phyloP scores from a whole-genome alignment of 2,329 filamentous ascomycete genomes.

The Lachnum nothofagi region DNA sequence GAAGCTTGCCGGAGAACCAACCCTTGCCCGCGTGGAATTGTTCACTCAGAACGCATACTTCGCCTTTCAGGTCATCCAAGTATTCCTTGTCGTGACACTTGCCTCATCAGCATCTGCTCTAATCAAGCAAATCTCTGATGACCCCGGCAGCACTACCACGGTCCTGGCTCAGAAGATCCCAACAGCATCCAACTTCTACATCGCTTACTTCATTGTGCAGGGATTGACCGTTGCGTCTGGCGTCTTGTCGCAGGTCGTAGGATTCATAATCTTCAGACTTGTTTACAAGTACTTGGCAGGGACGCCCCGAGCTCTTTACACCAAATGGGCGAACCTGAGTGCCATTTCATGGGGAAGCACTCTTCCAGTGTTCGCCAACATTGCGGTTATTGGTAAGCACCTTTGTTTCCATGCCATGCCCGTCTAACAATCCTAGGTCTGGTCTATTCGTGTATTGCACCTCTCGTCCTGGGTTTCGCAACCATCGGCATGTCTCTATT shows the following conservation, averaged over 20 bases:
- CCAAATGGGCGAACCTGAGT: slow-evolving; percentile 67
- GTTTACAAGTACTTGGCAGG: slow-evolving; percentile 69
- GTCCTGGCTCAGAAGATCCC: slow-evolving; percentile 73
- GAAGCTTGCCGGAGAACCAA: slow-evolving; percentile 74
- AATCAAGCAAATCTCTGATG: slow-evolving; percentile 53
- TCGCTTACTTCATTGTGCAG: slow-evolving; percentile 91
- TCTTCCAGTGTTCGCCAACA: slow-evolving; percentile 74
- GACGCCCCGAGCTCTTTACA: slow-evolving; percentile 76
- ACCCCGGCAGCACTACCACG: slow-evolving; percentile 57
- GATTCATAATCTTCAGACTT: slow-evolving; percentile 68
- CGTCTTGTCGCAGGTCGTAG: slow-evolving; percentile 67
- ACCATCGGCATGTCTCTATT: slow-evolving; percentile 73
- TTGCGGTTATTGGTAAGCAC: slow-evolving; percentile 68
- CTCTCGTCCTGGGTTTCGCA: slow-evolving; percentile 77
- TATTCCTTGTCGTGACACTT: slow-evolving; percentile 77
- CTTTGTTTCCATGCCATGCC: neutral
- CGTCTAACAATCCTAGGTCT: slow-evolving; percentile 51
- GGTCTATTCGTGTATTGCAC: slow-evolving; percentile 81
- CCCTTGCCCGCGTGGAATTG: slow-evolving; percentile 72
- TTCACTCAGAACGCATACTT: slow-evolving; percentile 70
- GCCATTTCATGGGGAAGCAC: slow-evolving; percentile 79
- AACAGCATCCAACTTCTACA: slow-evolving; percentile 85
- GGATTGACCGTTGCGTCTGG: slow-evolving; percentile 74
- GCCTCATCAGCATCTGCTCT: slow-evolving; percentile 74
- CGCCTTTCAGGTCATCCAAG: no score